Evolutionary conservation across 78 protist genomes (phyloP), one percentile per base, ranked within the genome.

Genomic region (Diacronema lutheri): DNA sequence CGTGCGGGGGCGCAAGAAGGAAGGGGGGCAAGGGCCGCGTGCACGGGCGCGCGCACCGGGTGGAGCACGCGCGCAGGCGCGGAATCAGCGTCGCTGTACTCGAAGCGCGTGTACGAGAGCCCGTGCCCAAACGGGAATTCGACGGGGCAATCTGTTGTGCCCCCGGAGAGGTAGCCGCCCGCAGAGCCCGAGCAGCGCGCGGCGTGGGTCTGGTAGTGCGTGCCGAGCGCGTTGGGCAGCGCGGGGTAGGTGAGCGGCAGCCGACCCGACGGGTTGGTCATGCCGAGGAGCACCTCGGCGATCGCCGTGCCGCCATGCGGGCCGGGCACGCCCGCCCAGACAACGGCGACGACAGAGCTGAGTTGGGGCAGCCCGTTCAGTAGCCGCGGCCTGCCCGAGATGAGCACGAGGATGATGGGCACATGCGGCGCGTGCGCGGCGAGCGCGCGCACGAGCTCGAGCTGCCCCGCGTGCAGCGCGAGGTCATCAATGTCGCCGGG

Each of bases 161-260:
- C 55, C 20, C 58, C 1, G 35, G 58, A 21, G 80, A 73, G 80
- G 33, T 25, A 44, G 31, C 20, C 40, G 57, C 33, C 21, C 41
- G 21, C 9, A 56, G 9, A 9, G 35, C 21, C 25, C 55, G 10
- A 1, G 56, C 78, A 73, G 26, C 9, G 60, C 57, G 56, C 5
- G 23, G 40, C 3, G 29, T 26, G 33, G 12, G n/a, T 12, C 58
- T 41, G 79, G 35, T 68, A 88, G 58, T 85, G 85, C 29, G 85
- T 88, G 55, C 78, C 86, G 14, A 88, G 74, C 26, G 81, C 92
- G 38, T 76, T 86, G 14, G 73, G 46, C 23, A 12, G 25, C n/a
- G 65, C 7, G 33, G 95, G 95, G 40, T 89, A 92, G 65, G 93
- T 89, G 68, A 87, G 9, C 64, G 95, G 95, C 23, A 90, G 86